These are phyloP conservation scores for Candida ulmi DNA, from an alignment of 805 yeast species.

Conservation along the genomic window DNA sequence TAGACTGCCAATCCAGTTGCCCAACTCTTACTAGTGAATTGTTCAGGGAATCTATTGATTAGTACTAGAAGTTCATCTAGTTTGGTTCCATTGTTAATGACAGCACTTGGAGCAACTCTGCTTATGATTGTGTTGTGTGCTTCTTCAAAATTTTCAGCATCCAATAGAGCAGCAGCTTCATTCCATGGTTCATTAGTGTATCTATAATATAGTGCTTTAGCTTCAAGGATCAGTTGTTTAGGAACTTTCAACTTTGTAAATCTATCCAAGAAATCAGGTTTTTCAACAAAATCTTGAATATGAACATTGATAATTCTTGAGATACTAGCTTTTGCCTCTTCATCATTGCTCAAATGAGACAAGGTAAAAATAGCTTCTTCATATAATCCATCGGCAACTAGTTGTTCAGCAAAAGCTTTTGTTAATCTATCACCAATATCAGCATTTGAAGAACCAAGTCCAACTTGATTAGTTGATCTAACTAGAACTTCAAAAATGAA, in stretches of 20 bases:
- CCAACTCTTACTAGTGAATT: constrained; percentile 43
- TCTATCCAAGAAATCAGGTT: constrained; percentile 21
- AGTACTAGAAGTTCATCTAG: constrained; percentile 30
- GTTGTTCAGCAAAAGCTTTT: constrained; percentile 42
- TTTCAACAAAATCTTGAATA: constrained; percentile 17
- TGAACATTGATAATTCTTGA: constrained; percentile 22
- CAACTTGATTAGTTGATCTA: constrained; percentile 24
- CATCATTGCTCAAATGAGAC: constrained; percentile 49
- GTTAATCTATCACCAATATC: constrained; percentile 33
- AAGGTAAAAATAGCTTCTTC: constrained; percentile 59
- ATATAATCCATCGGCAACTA: constrained; percentile 42
- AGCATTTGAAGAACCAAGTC: constrained; percentile 16
- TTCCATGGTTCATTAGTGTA: constrained; percentile 45
- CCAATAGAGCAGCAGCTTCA: constrained; percentile 56
- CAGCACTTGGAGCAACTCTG: constrained; percentile 67
- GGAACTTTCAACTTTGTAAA: constrained; percentile 46
- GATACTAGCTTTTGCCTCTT: constrained; percentile 36
- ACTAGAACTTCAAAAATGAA: constrained; percentile 39
- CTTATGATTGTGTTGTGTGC: constrained; percentile 58
- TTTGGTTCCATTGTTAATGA: constrained; percentile 41
- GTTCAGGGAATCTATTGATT: constrained; percentile 37
- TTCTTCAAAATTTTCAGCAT: constrained; percentile 51
- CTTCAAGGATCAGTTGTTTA: constrained; percentile 39
- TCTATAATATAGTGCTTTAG: constrained; percentile 54
- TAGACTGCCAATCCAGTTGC: constrained; percentile 54